These are phyloP conservation scores for Oryza rufipogon DNA, from an alignment of 176 grass and related monocot species.

Conservation along the genomic window DNA sequence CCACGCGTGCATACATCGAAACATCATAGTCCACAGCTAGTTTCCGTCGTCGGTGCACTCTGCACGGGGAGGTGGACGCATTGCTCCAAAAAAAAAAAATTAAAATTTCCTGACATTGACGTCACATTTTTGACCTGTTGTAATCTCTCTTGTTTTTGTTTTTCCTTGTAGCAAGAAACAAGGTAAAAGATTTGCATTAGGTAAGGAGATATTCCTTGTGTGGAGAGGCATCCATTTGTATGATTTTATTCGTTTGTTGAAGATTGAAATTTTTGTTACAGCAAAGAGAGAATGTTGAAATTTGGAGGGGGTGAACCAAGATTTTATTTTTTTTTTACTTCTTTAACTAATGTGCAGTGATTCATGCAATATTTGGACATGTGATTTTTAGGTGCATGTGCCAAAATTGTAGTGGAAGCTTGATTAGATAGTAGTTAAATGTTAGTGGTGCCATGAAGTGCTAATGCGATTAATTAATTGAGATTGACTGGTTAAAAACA, in stretches of 20 bases:
- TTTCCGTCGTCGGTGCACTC: background rate
- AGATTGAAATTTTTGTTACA: constrained; percentile 2
- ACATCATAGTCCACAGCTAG: background rate
- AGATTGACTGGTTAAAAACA: background rate
- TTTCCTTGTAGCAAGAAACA: constrained; percentile 28
- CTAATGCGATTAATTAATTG: background rate
- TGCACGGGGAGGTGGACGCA: constrained; percentile 11
- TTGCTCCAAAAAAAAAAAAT: constrained; percentile 4
- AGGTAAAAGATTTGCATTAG: constrained; percentile 44
- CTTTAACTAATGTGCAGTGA: background rate
- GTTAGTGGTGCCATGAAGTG: background rate
- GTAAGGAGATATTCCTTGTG: constrained; percentile 46
- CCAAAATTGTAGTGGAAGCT: constrained; percentile 9
- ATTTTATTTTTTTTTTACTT: constrained; percentile 1
- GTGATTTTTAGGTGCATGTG: background rate
- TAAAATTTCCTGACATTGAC: constrained; percentile 3
- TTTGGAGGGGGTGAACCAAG: background rate
- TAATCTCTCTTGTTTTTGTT: background rate
- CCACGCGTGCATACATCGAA: background rate
- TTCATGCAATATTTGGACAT: background rate
- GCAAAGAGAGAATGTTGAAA: background rate
- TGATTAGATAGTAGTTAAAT: background rate
- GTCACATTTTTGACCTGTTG: constrained; percentile 7
- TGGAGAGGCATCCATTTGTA: constrained; percentile 8
- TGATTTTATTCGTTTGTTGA: background rate